Evolutionary conservation across 805 yeast genomes (phyloP), one percentile per base, ranked within the genome.

Genomic region (Candida ortonii): DNA sequence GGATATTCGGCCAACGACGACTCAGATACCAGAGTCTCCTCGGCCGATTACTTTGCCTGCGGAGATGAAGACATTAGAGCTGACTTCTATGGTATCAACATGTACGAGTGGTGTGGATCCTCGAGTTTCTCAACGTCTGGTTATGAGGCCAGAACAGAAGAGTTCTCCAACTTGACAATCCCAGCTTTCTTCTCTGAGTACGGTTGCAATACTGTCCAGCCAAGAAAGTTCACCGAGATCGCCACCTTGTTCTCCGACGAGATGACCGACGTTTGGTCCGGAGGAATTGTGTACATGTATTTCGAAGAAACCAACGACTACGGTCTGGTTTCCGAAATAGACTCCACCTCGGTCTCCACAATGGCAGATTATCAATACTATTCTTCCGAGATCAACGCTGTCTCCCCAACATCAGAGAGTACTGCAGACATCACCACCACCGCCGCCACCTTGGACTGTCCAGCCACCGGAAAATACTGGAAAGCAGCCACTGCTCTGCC

Each of bases 261-360:
- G 24, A 84, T 84, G 94, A 82, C 88, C 45, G 82, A 71, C 59
- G 81, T 81, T 41, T 84, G 90, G 93, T 83, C 90, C 32, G 90
- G 94, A 66, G 94, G 90, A 74, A 83, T 84, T 55, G 90, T 83
- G 36, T 84, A 82, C 68, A 78, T 83, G 89, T 84, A 83, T 67
- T 84, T 76, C 64, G 72, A 84, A 67, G 90, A 84, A 67, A 66
- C 64, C 36, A 83, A 83, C 65, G 61, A 82, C 51, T 83, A 81
- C 55, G 90, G 94, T 67, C 71, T 83, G 55, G 89, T 83, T 34
- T 46, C 74, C 34, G 61, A 78, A 43, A 64, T 61, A 34, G 65
- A 64, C 44, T 59, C 57, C 46, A 65, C 64, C 20, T 41, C 59
- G n/a, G 82, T 79, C 40, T 59, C 66, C 33, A 81, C 90, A 37